Evolutionary conservation across 495 filamentous ascomycete species (phyloP).

Genomic region (Daldinia childiae): DNA sequence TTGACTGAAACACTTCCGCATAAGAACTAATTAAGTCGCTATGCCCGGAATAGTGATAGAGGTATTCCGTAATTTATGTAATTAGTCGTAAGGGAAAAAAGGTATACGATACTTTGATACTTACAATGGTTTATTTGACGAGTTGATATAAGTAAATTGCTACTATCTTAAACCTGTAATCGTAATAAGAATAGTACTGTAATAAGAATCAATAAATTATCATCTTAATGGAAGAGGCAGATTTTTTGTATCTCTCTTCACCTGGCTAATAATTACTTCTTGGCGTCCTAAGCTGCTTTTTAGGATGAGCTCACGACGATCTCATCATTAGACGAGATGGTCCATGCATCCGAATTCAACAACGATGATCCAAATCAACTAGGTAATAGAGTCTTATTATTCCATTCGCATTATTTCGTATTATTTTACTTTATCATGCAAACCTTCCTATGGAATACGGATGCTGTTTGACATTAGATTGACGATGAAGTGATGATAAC

Average conservation of each 20-base stretch:
- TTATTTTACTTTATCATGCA: conserved; percentile 14
- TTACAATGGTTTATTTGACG: neutral
- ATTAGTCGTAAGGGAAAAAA: neutral
- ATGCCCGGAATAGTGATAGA: neutral
- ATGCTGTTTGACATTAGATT: conserved; percentile 2
- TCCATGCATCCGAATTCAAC: conserved; percentile 26
- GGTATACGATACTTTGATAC: neutral
- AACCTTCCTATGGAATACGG: conserved; percentile 5
- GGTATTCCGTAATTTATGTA: neutral
- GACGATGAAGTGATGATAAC: conserved; percentile 25
- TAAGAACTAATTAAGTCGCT: neutral
- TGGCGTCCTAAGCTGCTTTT: conserved; percentile 38
- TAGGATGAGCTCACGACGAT: conserved; percentile 40
- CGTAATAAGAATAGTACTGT: no score
- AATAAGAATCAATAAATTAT: neutral
- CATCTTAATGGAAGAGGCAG: conserved; percentile 8
- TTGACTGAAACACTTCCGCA: conserved; percentile 9
- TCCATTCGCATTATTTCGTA: conserved; percentile 1
- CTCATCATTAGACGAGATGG: conserved; percentile 35
- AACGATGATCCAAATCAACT: conserved; percentile 44
- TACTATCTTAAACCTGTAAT: no score
- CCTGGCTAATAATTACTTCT: conserved; percentile 25
- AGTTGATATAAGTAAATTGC: neutral
- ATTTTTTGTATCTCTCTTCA: conserved; percentile 9
- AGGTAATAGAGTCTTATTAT: neutral